A percentile compares a stretch with the other conserved stretches of the same genome.
These are phyloP conservation scores for Mesembryanthemum crystallinum DNA, from an alignment of 148 eudicot genomes.

Conservation along the genomic window DNA sequence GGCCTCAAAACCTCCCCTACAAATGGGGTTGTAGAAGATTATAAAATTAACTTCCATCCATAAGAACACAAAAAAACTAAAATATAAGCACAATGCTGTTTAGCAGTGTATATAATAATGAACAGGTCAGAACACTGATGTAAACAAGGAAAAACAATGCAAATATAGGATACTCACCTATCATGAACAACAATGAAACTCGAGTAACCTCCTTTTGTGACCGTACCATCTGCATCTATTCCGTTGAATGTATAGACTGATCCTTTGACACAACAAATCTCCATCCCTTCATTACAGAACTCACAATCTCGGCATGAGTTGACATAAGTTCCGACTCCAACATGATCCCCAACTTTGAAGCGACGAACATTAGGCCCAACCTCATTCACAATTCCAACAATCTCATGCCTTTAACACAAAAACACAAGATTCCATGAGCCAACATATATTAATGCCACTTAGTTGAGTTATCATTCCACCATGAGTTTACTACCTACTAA, in stretches of 20 bases:
- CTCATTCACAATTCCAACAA: constrained; percentile 73
- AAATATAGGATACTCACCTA: constrained; percentile 33
- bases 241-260: constrained; percentile 54
- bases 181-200: constrained; percentile 63
- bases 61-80: background rate
- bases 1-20: background rate
- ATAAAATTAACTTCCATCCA: background rate
- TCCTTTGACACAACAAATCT: constrained; percentile 62
- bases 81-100: background rate
- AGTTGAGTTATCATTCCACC: no score
- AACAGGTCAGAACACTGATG: no score
- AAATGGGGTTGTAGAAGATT: background rate
- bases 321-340: constrained; percentile 83
- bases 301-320: constrained; percentile 82
- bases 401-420: constrained; percentile 61
- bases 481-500: no score
- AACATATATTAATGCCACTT: background rate
- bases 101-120: background rate
- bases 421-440: background rate
- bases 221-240: constrained; percentile 58
- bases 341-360: constrained; percentile 74
- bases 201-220: constrained; percentile 83
- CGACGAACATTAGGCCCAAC: constrained; percentile 57
- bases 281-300: constrained; percentile 55
- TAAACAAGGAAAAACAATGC: background rate